Percentiles rank a stretch among this genome's conserved stretches.
Evolutionary conservation across 2,329 filamentous ascomycete species (phyloP).

Genomic region (Clonostachys rosea): DNA sequence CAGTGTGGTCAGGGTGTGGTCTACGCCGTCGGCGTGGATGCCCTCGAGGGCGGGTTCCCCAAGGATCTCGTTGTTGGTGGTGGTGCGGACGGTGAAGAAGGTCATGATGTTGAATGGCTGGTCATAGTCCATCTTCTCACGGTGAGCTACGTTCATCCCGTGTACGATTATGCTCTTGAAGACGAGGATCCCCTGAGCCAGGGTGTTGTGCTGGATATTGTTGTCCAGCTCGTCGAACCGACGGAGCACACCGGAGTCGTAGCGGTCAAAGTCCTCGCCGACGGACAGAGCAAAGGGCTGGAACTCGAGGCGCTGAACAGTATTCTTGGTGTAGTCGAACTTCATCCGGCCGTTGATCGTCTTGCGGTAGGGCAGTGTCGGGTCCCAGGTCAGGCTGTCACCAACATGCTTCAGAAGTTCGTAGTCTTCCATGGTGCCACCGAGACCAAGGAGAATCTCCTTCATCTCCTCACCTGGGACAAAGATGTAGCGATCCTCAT

Average conservation of each 20-base stretch:
- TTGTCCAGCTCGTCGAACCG: slow-evolving; percentile 18
- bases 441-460: slow-evolving; percentile 12
- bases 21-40: slow-evolving; percentile 21
- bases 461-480: slow-evolving; percentile 14
- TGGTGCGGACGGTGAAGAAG: slow-evolving; percentile 19
- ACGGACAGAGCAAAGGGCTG: slow-evolving; percentile 16
- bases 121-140: slow-evolving; percentile 16
- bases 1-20: slow-evolving; percentile 23
- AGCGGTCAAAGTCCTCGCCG: slow-evolving; percentile 20
- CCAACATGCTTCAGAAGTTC: slow-evolving; percentile 10
- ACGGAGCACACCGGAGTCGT: slow-evolving; percentile 19
- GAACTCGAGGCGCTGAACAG: slow-evolving; percentile 17
- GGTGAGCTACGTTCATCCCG: slow-evolving; percentile 10
- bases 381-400: slow-evolving; percentile 13
- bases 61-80: slow-evolving; percentile 15
- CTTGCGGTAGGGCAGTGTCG: slow-evolving; percentile 17
- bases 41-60: slow-evolving; percentile 23
- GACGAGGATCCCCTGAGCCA: slow-evolving; percentile 18
- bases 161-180: slow-evolving; percentile 20
- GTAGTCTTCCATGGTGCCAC: slow-evolving; percentile 15
- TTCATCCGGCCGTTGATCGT: slow-evolving; percentile 15
- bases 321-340: slow-evolving; percentile 14
- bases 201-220: slow-evolving; percentile 19
- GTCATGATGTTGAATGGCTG: slow-evolving; percentile 16
- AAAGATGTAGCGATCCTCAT: slow-evolving; percentile 15